phyloP scores from a whole-genome alignment of 2,329 filamentous ascomycete species.

The Gyromitra esculenta region DNA sequence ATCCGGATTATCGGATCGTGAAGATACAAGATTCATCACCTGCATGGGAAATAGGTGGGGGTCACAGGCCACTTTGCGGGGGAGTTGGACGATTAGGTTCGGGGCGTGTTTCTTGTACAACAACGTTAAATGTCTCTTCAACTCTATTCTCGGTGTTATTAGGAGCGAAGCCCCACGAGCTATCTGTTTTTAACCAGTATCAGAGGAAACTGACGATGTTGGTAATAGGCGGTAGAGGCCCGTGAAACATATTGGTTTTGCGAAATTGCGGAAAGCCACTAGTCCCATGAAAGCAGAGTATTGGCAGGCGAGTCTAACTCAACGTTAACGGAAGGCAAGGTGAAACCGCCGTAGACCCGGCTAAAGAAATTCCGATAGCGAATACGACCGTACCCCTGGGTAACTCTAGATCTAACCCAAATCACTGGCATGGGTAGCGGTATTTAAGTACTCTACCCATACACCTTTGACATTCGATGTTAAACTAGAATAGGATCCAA shows the following conservation, averaged over 20 bases:
- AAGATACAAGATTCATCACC: not conserved
- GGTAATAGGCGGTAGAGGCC: not conserved
- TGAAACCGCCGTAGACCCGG: not conserved
- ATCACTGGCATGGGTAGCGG: not conserved
- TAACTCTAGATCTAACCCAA: slow-evolving; percentile 5
- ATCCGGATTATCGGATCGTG: slow-evolving; percentile 28
- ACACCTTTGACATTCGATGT: too few species aligned
- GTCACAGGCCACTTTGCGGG: not conserved
- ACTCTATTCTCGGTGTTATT: slow-evolving; percentile 29
- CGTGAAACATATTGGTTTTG: not conserved
- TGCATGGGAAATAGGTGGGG: not conserved
- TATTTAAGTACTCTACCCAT: not conserved
- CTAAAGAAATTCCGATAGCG: not conserved
- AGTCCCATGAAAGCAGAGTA: not conserved
- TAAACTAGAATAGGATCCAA: too few species aligned
- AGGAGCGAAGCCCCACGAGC: slow-evolving; percentile 15
- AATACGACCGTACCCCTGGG: not conserved
- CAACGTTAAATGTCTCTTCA: slow-evolving; percentile 2
- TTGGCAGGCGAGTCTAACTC: not conserved
- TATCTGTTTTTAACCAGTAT: not conserved
- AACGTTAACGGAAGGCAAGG: not conserved
- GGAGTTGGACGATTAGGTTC: not conserved
- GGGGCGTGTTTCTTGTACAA: slow-evolving; percentile 1
- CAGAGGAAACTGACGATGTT: not conserved
- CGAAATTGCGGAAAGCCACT: not conserved